A percentile compares a stretch with the other conserved stretches of the same genome.
These are phyloP conservation scores for Fusarium oxysporum DNA, from an alignment of 2,329 filamentous ascomycete species.

Conservation along the genomic window DNA sequence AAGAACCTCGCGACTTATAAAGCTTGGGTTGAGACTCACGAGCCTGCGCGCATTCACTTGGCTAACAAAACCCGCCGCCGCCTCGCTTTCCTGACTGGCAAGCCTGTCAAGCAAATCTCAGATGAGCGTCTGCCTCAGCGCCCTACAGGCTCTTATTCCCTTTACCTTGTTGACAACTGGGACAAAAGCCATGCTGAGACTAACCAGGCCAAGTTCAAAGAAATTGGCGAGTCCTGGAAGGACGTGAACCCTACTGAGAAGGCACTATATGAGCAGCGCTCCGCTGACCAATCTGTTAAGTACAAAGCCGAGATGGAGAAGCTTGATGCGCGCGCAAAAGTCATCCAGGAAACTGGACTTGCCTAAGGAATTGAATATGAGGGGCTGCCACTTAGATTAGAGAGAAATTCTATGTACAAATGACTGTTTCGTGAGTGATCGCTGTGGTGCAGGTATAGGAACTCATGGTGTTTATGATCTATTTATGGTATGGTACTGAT, in stretches of 20 bases:
- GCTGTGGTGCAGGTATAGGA: neutral
- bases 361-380: slow-evolving; percentile 31
- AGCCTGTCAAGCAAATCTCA: slow-evolving; percentile 51
- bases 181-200: slow-evolving; percentile 38
- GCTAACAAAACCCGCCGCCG: slow-evolving; percentile 62
- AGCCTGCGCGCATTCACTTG: slow-evolving; percentile 53
- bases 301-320: slow-evolving; percentile 39
- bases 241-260: slow-evolving; percentile 55
- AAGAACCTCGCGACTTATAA: slow-evolving; percentile 55
- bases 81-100: slow-evolving; percentile 50
- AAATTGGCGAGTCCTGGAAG: slow-evolving; percentile 57
- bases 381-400: neutral
- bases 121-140: slow-evolving; percentile 63
- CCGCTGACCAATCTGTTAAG: slow-evolving; percentile 25
- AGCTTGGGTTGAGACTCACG: slow-evolving; percentile 61
- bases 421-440: neutral
- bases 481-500: slow-evolving; percentile 13
- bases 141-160: slow-evolving; percentile 47
- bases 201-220: slow-evolving; percentile 20
- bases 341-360: slow-evolving; percentile 41
- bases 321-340: slow-evolving; percentile 48
- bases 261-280: slow-evolving; percentile 53
- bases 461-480: slow-evolving; percentile 2
- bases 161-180: slow-evolving; percentile 56
- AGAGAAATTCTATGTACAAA: neutral